Conservation (phyloP, 208 protist genomes). For the Trypanosoma mega region DNA sequence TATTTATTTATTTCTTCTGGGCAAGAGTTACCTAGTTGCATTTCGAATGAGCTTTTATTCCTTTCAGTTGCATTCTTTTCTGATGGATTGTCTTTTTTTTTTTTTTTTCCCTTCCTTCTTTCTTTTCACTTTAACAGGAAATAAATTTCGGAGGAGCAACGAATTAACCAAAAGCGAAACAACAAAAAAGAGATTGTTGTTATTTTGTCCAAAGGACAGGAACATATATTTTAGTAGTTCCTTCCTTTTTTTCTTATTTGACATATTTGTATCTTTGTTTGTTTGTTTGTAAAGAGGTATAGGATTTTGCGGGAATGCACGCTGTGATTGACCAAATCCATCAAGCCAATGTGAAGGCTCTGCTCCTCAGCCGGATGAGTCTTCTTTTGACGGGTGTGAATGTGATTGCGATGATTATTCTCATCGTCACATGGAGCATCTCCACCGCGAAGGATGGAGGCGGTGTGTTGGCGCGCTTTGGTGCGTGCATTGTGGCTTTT, state of each 20-base stretch:
- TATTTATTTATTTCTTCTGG: constrained; percentile 3
- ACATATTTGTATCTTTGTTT: constrained; percentile 9
- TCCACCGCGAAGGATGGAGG: constrained; percentile 47
- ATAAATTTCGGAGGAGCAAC: no score
- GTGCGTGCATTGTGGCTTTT: constrained; percentile 58
- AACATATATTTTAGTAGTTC: neutral
- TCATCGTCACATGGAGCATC: constrained; percentile 68
- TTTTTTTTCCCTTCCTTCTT: constrained; percentile 10
- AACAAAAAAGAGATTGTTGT: no score
- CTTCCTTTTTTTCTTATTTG: neutral
- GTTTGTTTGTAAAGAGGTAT: neutral
- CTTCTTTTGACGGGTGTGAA: constrained; percentile 55
- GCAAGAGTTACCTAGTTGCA: neutral
- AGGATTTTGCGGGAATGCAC: constrained; percentile 38
- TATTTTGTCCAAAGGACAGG: no score
- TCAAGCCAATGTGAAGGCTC: constrained; percentile 67
- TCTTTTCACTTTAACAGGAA: no score
- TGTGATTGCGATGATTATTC: constrained; percentile 54
- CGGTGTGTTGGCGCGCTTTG: constrained; percentile 48
- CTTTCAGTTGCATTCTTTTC: no score
- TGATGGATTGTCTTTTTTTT: no score
- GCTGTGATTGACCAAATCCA: constrained; percentile 64
- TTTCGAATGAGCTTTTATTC: neutral
- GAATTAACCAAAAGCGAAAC: no score
- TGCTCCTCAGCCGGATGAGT: constrained; percentile 69